Percentiles rank a stretch among this genome's conserved stretches.
phyloP scores from a whole-genome alignment of 306 rosid species.

The Hippophae gyantsensis region DNA sequence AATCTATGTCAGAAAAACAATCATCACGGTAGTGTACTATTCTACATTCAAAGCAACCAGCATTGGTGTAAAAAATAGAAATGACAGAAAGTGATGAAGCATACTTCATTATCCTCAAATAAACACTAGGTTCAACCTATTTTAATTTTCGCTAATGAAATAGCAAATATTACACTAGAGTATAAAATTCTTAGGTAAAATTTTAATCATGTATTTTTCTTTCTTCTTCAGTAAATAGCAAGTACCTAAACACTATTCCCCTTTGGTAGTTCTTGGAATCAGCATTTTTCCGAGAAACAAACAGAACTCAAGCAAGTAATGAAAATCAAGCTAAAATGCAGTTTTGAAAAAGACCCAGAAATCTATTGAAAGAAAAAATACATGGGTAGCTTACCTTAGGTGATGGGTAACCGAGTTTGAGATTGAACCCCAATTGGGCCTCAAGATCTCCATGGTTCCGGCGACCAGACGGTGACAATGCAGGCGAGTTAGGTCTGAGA shows the following conservation, averaged over 20 bases:
- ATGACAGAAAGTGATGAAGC: background rate
- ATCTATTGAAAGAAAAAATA: background rate
- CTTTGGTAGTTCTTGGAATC: background rate
- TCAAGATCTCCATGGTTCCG: conserved; percentile 39
- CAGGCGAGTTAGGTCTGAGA: conserved; percentile 48
- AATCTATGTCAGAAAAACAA: conserved; percentile 28
- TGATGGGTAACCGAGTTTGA: conserved; percentile 48
- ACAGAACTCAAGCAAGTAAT: background rate
- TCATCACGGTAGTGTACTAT: conserved; percentile 14
- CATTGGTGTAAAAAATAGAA: conserved; percentile 10
- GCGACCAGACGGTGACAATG: conserved; percentile 16
- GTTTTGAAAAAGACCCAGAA: background rate
- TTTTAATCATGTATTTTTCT: too few relatives aligned
- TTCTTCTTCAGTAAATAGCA: too few relatives aligned
- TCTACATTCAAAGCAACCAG: conserved; percentile 22
- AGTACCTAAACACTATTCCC: conserved; percentile 11
- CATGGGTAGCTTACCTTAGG: conserved; percentile 57
- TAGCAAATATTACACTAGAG: too few relatives aligned
- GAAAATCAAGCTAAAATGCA: background rate
- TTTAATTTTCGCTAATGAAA: too few relatives aligned
- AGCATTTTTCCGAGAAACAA: conserved; percentile 4
- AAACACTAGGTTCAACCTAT: background rate
- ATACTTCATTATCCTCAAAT: background rate
- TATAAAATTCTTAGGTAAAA: too few relatives aligned
- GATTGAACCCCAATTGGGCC: conserved; percentile 45